A percentile compares a stretch with the other conserved stretches of the same genome.
phyloP scores from a whole-genome alignment of 768 basidiomycete genomes.

The Tricholoma sp. region DNA sequence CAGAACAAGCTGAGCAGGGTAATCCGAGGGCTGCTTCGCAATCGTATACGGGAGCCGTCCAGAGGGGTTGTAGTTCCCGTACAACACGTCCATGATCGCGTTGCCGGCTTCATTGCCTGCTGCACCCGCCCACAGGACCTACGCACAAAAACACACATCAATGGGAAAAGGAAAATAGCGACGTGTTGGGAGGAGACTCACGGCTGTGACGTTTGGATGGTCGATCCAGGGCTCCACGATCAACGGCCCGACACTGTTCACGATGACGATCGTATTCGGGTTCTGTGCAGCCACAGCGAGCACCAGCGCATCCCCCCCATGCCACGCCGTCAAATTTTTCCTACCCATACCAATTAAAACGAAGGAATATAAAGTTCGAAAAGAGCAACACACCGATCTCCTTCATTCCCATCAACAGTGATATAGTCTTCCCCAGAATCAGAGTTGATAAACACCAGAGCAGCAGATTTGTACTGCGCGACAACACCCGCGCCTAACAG shows the following conservation, averaged over 20 bases:
- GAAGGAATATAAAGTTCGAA: neutral
- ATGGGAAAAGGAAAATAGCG: slow-evolving; percentile 15
- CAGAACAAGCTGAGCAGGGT: slow-evolving; percentile 44
- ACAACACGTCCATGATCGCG: slow-evolving; percentile 65
- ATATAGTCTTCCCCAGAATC: slow-evolving; percentile 86
- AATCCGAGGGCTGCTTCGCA: slow-evolving; percentile 54
- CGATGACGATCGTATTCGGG: slow-evolving; percentile 69
- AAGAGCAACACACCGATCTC: slow-evolving; percentile 49
- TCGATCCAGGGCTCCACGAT: slow-evolving; percentile 66
- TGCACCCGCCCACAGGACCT: slow-evolving; percentile 63
- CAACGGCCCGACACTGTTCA: slow-evolving; percentile 58
- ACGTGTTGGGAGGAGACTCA: slow-evolving; percentile 27
- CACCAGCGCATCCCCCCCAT: slow-evolving; percentile 66
- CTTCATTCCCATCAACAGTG: slow-evolving; percentile 73
- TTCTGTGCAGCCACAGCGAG: slow-evolving; percentile 60
- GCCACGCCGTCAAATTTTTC: slow-evolving; percentile 72
- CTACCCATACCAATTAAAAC: slow-evolving; percentile 16
- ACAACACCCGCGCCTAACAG: slow-evolving; percentile 42
- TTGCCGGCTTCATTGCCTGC: slow-evolving; percentile 72
- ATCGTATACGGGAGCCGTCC: slow-evolving; percentile 74
- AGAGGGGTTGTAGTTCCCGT: slow-evolving; percentile 64
- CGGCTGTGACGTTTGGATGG: slow-evolving; percentile 67
- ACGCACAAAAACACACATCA: slow-evolving; percentile 3
- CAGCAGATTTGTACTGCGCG: slow-evolving; percentile 50
- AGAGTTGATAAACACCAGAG: slow-evolving; percentile 76